Evolutionary conservation across 768 basidiomycete species (phyloP), one percentile per base, ranked within the genome.

Genomic region (Tricholoma terreum): DNA sequence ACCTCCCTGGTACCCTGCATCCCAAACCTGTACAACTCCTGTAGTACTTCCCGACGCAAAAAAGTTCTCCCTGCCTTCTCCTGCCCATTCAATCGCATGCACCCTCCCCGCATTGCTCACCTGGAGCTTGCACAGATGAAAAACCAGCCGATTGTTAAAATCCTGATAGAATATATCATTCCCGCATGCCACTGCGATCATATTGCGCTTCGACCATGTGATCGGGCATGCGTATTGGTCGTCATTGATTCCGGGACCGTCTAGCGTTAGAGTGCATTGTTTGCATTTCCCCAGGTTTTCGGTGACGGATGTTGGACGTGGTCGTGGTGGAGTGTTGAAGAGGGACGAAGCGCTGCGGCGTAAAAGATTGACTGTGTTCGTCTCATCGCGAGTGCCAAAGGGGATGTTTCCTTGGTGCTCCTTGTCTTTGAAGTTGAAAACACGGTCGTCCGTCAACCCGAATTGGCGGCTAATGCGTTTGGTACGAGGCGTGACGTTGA

Each of bases 401-500:
- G 63, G 51, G 42, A 58, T 45, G 34, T 64, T 68, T 51, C 71
- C 61, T 1, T 70, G 55, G 1, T 71, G 71, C 34, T 84, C 81
- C 38, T 75, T 73, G 66, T 84, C 80, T 38, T 75, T 73, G 66
- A 77, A 87, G 48, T 74, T 81, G 54, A 87, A 71, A 30, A 87
- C 65, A 17, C 79, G 77, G 57, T 83, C 82, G 61, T 82, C 81
- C 7, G 80, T 61, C 35, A 87, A 75, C 7, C 86, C 86, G 43
- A 87, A 84, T 22, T 81, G 73, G 60, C 81, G 80, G 61, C 84
- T 82, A 45, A 87, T 84, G 19, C 86, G 80, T 54, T 79, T 81
- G n/a, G 86, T 85, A 15, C 86, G 82, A 11, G 86, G 86, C 1
- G 85, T 87, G 34, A 74, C 78, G 54, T 83, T 79, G 46, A 88